Evolutionary conservation across 2,329 filamentous ascomycete genomes (phyloP).

Genomic region (Ceratocystiopsis minuta): DNA sequence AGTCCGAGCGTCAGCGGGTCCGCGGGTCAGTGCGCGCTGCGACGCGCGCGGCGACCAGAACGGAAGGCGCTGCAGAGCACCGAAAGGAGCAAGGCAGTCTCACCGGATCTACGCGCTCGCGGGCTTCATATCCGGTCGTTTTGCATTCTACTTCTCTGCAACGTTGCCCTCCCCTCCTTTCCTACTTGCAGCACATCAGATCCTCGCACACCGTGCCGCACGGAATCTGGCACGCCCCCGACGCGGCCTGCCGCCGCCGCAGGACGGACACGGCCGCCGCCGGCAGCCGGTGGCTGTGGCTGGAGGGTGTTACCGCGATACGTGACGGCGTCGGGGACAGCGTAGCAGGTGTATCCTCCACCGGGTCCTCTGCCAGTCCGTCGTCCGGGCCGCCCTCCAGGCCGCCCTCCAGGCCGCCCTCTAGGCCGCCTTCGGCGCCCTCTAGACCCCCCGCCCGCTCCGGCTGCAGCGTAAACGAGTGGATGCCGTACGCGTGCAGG

Average conservation of each 20-base stretch:
- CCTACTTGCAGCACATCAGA: constrained; percentile 29
- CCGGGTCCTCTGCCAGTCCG: not conserved
- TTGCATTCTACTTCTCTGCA: not conserved
- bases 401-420: not conserved
- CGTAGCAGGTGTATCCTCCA: not conserved
- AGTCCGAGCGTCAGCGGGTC: too few relatives aligned
- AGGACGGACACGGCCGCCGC: constrained; percentile 7
- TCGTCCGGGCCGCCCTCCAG: not conserved
- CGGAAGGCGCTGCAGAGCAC: too few relatives aligned
- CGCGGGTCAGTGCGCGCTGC: too few relatives aligned
- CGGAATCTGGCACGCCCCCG: constrained; percentile 29
- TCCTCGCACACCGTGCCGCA: constrained; percentile 33
- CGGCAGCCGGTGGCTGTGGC: not conserved
- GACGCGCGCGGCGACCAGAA: too few relatives aligned
- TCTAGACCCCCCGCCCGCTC: constrained; percentile 24
- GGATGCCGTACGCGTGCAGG: constrained; percentile 55
- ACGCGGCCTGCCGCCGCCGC: constrained; percentile 11
- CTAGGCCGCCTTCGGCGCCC: not conserved
- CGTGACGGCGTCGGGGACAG: too few relatives aligned
- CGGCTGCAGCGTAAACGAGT: constrained; percentile 53
- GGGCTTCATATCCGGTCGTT: too few relatives aligned
- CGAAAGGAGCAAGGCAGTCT: too few relatives aligned
- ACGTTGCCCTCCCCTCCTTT: too few relatives aligned
- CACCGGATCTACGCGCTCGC: too few relatives aligned
- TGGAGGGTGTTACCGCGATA: too few relatives aligned